Percentiles rank a stretch among this genome's conserved stretches.
These are phyloP conservation scores for Mycena kentingensis DNA, from an alignment of 768 basidiomycete species.

Conservation along the genomic window DNA sequence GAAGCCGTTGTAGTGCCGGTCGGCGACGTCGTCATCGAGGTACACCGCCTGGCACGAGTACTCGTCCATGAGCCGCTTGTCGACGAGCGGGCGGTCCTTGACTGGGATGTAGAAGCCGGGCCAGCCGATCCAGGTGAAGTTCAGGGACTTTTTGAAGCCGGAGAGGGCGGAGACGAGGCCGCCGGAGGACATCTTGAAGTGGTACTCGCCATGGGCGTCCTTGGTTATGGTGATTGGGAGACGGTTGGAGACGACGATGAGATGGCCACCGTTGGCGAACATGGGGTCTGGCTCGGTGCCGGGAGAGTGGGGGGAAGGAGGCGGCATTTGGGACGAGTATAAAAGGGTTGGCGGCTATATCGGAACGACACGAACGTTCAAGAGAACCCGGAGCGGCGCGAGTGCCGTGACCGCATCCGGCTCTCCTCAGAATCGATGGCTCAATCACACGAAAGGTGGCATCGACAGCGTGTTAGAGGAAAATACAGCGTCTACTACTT, in stretches of 20 bases:
- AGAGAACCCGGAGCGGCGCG: too few relatives aligned
- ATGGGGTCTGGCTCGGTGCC: conserved; percentile 42
- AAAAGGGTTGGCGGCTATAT: conserved; percentile 27
- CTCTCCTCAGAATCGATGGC: neutral
- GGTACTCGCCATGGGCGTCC: conserved; percentile 89
- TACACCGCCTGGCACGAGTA: conserved; percentile 98
- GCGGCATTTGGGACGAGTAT: conserved; percentile 28
- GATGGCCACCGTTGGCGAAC: conserved; percentile 57
- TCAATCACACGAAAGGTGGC: neutral
- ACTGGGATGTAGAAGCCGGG: conserved; percentile 91
- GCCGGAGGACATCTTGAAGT: conserved; percentile 99
- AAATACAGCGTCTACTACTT: conserved; percentile 12
- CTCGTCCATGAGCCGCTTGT: conserved; percentile 90
- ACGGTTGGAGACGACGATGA: conserved; percentile 95
- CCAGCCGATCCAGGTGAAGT: conserved; percentile 98
- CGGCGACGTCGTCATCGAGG: conserved; percentile 97
- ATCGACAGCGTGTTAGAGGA: neutral
- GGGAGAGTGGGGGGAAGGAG: conserved; percentile 30
- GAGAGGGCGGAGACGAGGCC: conserved; percentile 96
- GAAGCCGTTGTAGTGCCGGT: conserved; percentile 97
- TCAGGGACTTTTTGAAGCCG: conserved; percentile 97
- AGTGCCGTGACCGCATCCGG: too few relatives aligned
- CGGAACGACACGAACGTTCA: conserved; percentile 33
- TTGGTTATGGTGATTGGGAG: conserved; percentile 95
- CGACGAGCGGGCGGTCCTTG: conserved; percentile 88